A percentile compares a stretch with the other conserved stretches of the same genome.
Conservation (phyloP, 208 protist genomes). For the Trichomonas tenax region DNA sequence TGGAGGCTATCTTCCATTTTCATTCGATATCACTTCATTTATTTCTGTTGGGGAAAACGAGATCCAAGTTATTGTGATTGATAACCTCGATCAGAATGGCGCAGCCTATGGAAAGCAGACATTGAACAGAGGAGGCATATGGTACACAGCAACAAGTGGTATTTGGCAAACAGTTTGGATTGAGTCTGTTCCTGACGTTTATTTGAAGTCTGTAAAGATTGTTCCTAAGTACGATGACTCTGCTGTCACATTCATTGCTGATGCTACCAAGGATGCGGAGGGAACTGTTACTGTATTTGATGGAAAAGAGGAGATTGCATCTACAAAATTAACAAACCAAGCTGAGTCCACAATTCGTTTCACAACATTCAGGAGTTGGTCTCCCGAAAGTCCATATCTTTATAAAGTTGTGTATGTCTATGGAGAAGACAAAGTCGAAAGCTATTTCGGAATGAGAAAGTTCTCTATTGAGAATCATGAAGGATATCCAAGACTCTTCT, state of each 20-base stretch:
- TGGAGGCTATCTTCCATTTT: conserved; percentile 20
- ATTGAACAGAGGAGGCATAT: background rate
- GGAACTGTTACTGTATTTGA: background rate
- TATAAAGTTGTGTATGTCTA: background rate
- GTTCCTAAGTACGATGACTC: background rate
- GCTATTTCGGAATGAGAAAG: conserved; percentile 4
- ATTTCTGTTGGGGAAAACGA: background rate
- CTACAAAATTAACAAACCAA: background rate
- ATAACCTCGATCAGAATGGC: background rate
- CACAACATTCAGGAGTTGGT: background rate
- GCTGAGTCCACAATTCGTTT: background rate
- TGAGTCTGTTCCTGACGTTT: background rate
- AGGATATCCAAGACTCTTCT: background rate
- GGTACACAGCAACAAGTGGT: conserved; percentile 24
- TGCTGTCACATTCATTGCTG: background rate
- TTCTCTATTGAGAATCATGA: background rate
- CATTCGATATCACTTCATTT: conserved; percentile 11
- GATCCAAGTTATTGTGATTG: background rate
- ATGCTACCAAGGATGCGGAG: background rate
- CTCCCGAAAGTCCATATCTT: background rate
- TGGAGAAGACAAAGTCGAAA: background rate
- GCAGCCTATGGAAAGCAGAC: conserved; percentile 4
- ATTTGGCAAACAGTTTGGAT: conserved; percentile 28
- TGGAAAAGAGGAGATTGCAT: background rate
- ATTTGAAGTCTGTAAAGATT: background rate